Evolutionary conservation across 345 rosid species (phyloP), one percentile per base, ranked within the genome.

Genomic region (Acer saccharum): DNA sequence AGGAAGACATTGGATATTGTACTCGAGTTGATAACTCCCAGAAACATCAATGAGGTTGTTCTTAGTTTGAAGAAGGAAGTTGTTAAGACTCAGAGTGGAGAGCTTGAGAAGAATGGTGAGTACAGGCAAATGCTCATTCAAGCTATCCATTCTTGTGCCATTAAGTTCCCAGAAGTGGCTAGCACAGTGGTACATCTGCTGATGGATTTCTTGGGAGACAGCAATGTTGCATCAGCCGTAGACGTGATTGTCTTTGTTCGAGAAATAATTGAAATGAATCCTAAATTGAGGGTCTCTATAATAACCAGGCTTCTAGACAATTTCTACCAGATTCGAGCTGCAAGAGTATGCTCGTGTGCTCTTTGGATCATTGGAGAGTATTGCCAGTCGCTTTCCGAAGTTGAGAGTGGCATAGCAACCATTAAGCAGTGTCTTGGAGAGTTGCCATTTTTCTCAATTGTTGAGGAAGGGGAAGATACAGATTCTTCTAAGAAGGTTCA

Each of bases 311-410:
- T 93, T 32, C 81, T 92, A 87, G 98, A 93, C 75, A 92, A 93
- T 8, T 93, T 93, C 83, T 90, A 93, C 85, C 98, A 93, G 87
- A 93, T 93, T 66, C 90, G 97, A 46, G 95, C 97, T 3, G 92
- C 93, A 68, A 86, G 91, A 86, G 98, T 93, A 20, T 93, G 98
- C 82, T 87, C 97, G 60, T 87, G 92, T 69, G 98, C 98, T 44
- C 98, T 93, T 77, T 93, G 98, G 98, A 91, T 93, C 74, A 89
- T 93, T 81, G 98, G 94, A 21, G 98, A 93, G 81, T 93, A 93
- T 78, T 93, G 98, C 77, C 87, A 90, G 67, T 91, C 94, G 39
- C 94, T 93, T 76, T 89, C 97, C 6, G 98, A 93, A 85, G 94
- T 93, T 69, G 92, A 90, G 88, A 90, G 86, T 79, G 98, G 97